Percentiles rank a stretch among this genome's conserved stretches.
phyloP scores from a whole-genome alignment of 306 rosid species.

The Glycine tomentella region DNA sequence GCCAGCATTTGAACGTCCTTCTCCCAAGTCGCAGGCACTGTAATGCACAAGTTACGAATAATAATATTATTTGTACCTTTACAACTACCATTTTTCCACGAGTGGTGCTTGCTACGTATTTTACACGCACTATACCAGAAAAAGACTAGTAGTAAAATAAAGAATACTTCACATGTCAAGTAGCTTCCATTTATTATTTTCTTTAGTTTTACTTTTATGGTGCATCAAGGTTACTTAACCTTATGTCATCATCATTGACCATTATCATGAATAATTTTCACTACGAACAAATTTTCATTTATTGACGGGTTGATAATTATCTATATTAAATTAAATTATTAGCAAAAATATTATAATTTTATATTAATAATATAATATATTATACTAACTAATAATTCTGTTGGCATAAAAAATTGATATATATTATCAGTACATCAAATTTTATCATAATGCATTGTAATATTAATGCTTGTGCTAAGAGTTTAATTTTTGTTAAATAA shows the following conservation, averaged over 20 bases:
- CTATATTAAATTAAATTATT: background rate
- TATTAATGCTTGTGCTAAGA: too few relatives aligned
- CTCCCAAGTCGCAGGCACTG: slow-evolving; percentile 33
- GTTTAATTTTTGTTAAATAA: too few relatives aligned
- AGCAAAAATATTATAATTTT: too few relatives aligned
- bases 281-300: background rate
- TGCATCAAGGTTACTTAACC: background rate
- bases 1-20: slow-evolving; percentile 38
- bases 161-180: background rate
- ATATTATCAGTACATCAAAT: too few relatives aligned
- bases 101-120: too few relatives aligned
- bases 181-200: background rate
- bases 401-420: too few relatives aligned
- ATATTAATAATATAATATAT: too few relatives aligned
- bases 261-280: background rate
- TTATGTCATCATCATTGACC: background rate
- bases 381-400: too few relatives aligned
- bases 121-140: background rate
- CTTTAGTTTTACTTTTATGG: background rate
- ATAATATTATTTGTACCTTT: slow-evolving; percentile 9
- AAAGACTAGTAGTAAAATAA: background rate
- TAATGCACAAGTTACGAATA: slow-evolving; percentile 41
- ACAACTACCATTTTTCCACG: background rate
- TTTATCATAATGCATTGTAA: too few relatives aligned
- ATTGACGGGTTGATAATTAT: too few relatives aligned